phyloP scores from a whole-genome alignment of 2,329 filamentous ascomycete species.

The Fulvia fulva region DNA sequence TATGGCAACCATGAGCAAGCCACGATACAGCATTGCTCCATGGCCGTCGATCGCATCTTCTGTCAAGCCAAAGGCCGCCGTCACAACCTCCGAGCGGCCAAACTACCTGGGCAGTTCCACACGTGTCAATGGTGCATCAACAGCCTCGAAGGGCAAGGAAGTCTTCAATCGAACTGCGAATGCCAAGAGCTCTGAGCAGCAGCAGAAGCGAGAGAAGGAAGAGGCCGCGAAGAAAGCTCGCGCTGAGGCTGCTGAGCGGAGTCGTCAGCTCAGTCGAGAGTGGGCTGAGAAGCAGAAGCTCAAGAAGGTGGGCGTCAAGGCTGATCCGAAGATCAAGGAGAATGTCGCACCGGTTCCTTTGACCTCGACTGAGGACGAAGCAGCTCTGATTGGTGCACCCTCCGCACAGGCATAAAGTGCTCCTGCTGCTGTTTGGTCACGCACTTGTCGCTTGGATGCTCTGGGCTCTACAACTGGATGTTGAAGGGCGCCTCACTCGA shows the following conservation, averaged over 20 bases:
- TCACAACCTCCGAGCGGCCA: background rate
- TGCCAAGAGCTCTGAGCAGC: constrained; percentile 40
- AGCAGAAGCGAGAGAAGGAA: constrained; percentile 44
- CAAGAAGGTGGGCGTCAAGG: constrained; percentile 27
- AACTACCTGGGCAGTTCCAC: background rate
- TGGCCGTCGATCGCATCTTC: background rate
- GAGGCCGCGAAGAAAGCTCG: constrained; percentile 46
- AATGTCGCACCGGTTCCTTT: background rate
- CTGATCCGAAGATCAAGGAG: background rate
- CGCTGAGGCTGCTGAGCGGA: constrained; percentile 44
- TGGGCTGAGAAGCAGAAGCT: constrained; percentile 48
- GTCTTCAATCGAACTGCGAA: constrained; percentile 44
- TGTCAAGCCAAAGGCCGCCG: background rate
- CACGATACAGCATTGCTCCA: constrained; percentile 3
- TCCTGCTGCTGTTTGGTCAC: background rate
- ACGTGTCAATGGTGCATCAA: background rate
- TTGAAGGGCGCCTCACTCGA: too few species aligned
- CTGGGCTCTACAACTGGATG: too few species aligned
- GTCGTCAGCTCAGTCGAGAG: constrained; percentile 42
- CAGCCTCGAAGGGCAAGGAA: constrained; percentile 41
- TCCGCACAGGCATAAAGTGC: background rate
- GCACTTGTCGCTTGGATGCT: background rate
- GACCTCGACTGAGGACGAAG: background rate
- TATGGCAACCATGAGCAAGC: constrained; percentile 11
- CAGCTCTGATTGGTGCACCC: background rate